Evolutionary conservation across 441 rosid species (phyloP).

Genomic region (Dalechampia spathulata): DNA sequence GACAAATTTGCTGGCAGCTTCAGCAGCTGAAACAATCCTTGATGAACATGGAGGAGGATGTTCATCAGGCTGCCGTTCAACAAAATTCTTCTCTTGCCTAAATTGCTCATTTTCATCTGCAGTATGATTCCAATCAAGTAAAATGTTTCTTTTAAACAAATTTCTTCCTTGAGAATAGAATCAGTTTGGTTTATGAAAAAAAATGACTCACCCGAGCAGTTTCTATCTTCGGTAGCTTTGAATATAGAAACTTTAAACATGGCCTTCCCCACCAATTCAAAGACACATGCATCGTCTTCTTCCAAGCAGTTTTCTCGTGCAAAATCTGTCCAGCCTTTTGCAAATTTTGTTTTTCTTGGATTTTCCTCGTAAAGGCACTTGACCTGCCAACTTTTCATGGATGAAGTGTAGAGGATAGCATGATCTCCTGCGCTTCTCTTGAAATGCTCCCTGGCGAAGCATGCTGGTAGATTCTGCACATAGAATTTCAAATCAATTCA

Average conservation of each 20-base stretch:
- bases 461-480: constrained; percentile 11
- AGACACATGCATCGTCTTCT: constrained; percentile 20
- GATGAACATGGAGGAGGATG: neutral
- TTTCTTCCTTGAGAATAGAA: no score
- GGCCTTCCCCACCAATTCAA: constrained; percentile 13
- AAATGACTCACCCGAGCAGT: neutral
- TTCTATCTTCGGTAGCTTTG: neutral
- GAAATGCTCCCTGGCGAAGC: constrained; percentile 10
- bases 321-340: constrained; percentile 18
- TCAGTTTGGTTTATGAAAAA: no score
- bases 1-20: neutral
- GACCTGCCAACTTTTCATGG: constrained; percentile 16
- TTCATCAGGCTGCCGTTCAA: neutral
- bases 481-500: no score
- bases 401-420: neutral
- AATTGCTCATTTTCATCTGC: neutral
- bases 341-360: neutral
- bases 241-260: neutral
- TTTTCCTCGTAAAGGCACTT: neutral
- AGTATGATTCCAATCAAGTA: neutral
- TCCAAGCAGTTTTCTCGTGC: constrained; percentile 12
- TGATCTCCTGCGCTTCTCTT: neutral
- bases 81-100: neutral
- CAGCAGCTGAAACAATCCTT: neutral
- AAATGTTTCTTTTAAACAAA: no score